Percentiles rank a stretch among this genome's conserved stretches.
These are phyloP conservation scores for Chaetomidium leptoderma DNA, from an alignment of 495 filamentous ascomycete species.

Conservation along the genomic window DNA sequence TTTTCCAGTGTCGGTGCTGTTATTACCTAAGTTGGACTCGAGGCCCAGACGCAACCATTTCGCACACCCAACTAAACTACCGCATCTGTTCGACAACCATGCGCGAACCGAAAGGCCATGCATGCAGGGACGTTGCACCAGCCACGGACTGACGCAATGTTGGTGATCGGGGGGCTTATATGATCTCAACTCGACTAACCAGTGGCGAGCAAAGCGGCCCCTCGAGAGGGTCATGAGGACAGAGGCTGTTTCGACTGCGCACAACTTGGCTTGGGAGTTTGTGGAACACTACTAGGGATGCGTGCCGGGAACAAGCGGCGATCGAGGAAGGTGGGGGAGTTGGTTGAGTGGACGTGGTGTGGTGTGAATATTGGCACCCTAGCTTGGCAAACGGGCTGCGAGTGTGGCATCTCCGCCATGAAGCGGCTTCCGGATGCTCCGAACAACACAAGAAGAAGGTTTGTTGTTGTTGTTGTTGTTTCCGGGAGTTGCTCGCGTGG, in stretches of 20 bases:
- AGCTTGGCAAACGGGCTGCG: not conserved
- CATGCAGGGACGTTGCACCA: slow-evolving; percentile 2
- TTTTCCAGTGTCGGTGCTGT: too few relatives aligned
- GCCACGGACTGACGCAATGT: not conserved
- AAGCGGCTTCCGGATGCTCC: not conserved
- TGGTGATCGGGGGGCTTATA: not conserved
- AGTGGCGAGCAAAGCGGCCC: not conserved
- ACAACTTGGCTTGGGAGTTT: slow-evolving; percentile 5
- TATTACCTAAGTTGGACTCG: not conserved
- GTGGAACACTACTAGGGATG: not conserved
- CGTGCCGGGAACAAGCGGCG: slow-evolving; percentile 10
- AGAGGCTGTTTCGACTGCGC: not conserved
- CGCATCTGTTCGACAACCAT: not conserved
- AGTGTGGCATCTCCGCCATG: not conserved
- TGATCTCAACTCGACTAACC: not conserved
- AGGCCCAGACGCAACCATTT: not conserved
- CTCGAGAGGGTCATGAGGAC: slow-evolving; percentile 9
- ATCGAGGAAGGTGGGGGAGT: not conserved
- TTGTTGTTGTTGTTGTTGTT: not conserved
- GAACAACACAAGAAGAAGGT: not conserved
- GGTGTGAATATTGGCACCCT: not conserved
- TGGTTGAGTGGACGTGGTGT: slow-evolving; percentile 1
- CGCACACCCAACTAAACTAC: too few relatives aligned
- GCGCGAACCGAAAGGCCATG: not conserved
- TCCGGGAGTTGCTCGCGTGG: not conserved